phyloP scores from a whole-genome alignment of 257 asterid genomes.

The Mentha longifolia region DNA sequence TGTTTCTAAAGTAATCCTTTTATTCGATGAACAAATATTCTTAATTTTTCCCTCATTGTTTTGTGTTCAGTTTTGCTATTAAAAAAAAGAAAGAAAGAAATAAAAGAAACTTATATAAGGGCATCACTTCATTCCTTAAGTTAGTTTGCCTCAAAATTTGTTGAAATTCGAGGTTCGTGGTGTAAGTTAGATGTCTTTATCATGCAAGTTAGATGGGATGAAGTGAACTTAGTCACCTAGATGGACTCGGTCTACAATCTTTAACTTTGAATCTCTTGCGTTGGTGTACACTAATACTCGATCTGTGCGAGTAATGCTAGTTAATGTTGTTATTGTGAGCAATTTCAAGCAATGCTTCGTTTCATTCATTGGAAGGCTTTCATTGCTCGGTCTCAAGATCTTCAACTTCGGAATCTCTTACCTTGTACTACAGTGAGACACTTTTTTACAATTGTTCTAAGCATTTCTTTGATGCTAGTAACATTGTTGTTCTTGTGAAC shows the following conservation, averaged over 20 bases:
- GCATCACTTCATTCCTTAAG: not conserved
- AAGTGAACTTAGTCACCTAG: not conserved
- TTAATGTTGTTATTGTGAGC: not conserved
- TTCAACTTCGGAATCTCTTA: not conserved
- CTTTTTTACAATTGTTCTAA: not conserved
- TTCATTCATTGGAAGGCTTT: not conserved
- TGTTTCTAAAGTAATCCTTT: not conserved
- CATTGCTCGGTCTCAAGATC: not conserved
- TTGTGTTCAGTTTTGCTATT: no score
- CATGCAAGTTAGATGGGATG: not conserved
- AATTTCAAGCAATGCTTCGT: not conserved
- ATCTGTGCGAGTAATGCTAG: not conserved
- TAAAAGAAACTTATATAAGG: not conserved
- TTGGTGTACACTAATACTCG: not conserved
- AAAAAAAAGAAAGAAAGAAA: no score
- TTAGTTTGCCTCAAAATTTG: not conserved
- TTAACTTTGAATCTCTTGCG: not conserved
- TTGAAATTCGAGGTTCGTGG: not conserved
- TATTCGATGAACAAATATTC: not conserved
- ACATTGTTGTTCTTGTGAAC: not conserved
- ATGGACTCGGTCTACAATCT: not conserved
- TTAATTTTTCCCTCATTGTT: no score
- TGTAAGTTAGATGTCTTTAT: not conserved
- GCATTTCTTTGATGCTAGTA: not conserved
- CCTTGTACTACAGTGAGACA: not conserved